A percentile compares a stretch with the other conserved stretches of the same genome.
Evolutionary conservation across 1,139 yeast species (phyloP).

Genomic region (Taphrina confusa): DNA sequence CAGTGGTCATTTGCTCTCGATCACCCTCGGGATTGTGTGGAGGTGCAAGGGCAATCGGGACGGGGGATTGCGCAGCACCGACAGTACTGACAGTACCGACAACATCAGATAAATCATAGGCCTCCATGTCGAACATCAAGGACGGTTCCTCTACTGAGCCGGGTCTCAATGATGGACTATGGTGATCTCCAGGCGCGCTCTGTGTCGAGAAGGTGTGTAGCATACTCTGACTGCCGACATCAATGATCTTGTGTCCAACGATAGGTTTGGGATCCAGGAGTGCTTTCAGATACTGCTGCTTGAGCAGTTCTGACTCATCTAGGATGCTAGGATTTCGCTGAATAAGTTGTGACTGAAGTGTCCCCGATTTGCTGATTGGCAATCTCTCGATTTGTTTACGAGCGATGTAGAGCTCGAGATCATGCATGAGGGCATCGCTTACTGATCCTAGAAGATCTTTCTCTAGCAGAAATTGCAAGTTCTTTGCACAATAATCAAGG

Average conservation of each 20-base stretch:
- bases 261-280: not conserved
- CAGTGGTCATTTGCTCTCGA: not conserved
- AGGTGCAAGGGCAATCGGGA: not conserved
- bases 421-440: conserved; percentile 45
- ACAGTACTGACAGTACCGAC: too few species aligned
- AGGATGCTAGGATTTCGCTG: conserved; percentile 36
- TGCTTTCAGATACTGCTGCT: conserved; percentile 24
- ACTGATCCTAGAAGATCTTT: conserved; percentile 49
- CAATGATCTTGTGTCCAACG: not conserved
- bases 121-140: conserved; percentile 41
- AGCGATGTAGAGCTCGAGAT: conserved; percentile 45
- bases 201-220: not conserved
- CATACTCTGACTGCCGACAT: not conserved
- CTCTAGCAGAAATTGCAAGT: conserved; percentile 63
- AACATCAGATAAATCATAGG: conserved; percentile 33
- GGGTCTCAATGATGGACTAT: conserved; percentile 1
- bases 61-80: not conserved
- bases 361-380: conserved; percentile 40
- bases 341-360: conserved; percentile 33
- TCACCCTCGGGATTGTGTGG: too few species aligned
- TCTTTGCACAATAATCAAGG: conserved; percentile 67
- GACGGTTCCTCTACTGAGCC: conserved; percentile 21
- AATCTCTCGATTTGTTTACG: conserved; percentile 39
- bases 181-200: not conserved
- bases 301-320: conserved; percentile 26